A percentile compares a stretch with the other conserved stretches of the same genome.
These are phyloP conservation scores for Trichomonas vaginalis DNA, from an alignment of 208 protist species.

Conservation along the genomic window DNA sequence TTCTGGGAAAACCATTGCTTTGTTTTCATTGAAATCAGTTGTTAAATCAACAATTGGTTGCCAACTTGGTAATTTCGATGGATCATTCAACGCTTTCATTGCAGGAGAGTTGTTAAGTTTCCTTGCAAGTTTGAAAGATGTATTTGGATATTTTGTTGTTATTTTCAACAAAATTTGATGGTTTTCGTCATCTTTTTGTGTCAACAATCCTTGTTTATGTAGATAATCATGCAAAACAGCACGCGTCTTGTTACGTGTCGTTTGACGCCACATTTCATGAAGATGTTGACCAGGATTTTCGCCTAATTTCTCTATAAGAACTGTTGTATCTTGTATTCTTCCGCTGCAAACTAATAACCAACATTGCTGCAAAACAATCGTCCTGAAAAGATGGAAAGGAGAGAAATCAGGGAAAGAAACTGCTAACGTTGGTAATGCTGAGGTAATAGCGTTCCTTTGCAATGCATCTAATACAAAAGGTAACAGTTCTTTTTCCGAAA, in stretches of 20 bases:
- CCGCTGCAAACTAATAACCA: neutral
- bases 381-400: neutral
- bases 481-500: neutral
- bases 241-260: neutral
- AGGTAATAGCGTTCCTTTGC: neutral
- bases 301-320: neutral
- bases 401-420: neutral
- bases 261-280: neutral
- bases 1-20: neutral
- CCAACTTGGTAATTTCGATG: neutral
- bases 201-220: neutral
- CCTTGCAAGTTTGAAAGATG: neutral
- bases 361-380: neutral
- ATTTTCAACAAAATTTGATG: neutral
- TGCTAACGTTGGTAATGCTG: neutral
- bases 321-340: neutral
- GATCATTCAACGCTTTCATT: neutral
- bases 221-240: neutral
- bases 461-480: neutral
- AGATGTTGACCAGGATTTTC: neutral
- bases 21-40: neutral
- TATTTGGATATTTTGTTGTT: neutral
- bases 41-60: slow-evolving; percentile 2
- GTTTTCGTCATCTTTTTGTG: neutral
- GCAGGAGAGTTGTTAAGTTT: neutral